A percentile compares a stretch with the other conserved stretches of the same genome.
Conservation (phyloP, 2,329 filamentous ascomycete genomes). For the Stagonosporopsis vannaccii region DNA sequence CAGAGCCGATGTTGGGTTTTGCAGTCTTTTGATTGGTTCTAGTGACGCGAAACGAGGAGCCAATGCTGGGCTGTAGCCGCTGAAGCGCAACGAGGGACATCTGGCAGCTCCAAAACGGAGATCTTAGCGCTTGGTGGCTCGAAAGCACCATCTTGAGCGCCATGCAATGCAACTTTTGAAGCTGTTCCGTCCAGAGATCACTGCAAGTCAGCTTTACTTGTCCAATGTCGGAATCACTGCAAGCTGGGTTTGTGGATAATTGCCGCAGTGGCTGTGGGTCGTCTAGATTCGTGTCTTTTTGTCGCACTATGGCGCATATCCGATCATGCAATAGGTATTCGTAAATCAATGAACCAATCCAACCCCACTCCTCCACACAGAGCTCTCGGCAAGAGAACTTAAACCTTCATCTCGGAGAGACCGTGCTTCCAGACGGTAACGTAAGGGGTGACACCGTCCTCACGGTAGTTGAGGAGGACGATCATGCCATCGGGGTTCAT, state of each 20-base stretch:
- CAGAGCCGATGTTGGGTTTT: background rate
- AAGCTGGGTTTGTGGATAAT: background rate
- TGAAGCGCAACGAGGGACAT: background rate
- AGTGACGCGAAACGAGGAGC: background rate
- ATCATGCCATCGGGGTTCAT: slow-evolving; percentile 97
- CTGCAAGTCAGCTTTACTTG: background rate
- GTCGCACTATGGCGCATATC: slow-evolving; percentile 43
- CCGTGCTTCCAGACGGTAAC: slow-evolving; percentile 96
- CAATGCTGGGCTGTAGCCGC: slow-evolving; percentile 5
- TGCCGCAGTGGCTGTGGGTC: slow-evolving; percentile 27
- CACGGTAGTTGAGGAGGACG: slow-evolving; percentile 95
- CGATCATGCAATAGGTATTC: slow-evolving; percentile 49
- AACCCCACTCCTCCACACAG: slow-evolving; percentile 28
- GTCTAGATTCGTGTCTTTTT: slow-evolving; percentile 47
- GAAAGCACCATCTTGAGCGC: background rate
- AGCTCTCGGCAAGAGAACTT: slow-evolving; percentile 46
- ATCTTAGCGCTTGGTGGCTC: background rate
- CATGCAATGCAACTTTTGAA: background rate
- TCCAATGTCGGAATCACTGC: background rate
- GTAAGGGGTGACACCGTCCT: slow-evolving; percentile 91
- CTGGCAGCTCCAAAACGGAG: background rate
- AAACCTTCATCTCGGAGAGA: slow-evolving; percentile 89
- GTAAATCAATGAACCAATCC: slow-evolving; percentile 43
- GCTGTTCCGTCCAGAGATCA: background rate
- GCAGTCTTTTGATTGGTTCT: background rate